These are phyloP conservation scores for Cyclotella choctawhatcheeana DNA, from an alignment of 108 stramenopile genomes.

Conservation along the genomic window DNA sequence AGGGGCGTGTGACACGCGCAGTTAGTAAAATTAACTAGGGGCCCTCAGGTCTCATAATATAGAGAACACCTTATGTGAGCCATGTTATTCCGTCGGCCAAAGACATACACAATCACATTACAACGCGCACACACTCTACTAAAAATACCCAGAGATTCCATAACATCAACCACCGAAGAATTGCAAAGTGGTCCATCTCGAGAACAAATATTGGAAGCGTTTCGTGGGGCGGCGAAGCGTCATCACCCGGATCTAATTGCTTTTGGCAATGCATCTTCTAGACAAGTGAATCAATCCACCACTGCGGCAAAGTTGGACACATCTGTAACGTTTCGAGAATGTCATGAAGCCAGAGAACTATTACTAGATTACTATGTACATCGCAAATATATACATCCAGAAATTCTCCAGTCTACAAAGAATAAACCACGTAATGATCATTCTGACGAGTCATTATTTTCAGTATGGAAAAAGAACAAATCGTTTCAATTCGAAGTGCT, in stretches of 20 bases:
- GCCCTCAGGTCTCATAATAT: too few species aligned
- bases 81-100: slow-evolving; percentile 28
- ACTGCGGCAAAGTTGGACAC: slow-evolving; percentile 1
- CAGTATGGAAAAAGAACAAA: slow-evolving; percentile 21
- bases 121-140: slow-evolving; percentile 28
- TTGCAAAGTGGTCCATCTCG: background rate
- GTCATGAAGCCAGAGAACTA: slow-evolving; percentile 12
- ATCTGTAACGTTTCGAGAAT: slow-evolving; percentile 19
- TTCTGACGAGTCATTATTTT: slow-evolving; percentile 18
- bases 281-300: background rate
- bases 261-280: background rate
- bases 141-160: slow-evolving; percentile 16
- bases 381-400: slow-evolving; percentile 10
- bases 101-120: slow-evolving; percentile 23
- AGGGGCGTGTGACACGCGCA: too few species aligned
- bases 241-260: slow-evolving; percentile 27
- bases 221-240: slow-evolving; percentile 19
- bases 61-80: too few species aligned
- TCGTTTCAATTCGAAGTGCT: slow-evolving; percentile 29
- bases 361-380: slow-evolving; percentile 21
- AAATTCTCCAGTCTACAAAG: slow-evolving; percentile 12
- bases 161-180: background rate
- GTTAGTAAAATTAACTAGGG: too few species aligned
- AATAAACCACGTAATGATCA: slow-evolving; percentile 11
- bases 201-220: slow-evolving; percentile 23